Evolutionary conservation across 495 filamentous ascomycete species (phyloP).

Genomic region (Lepidopterella palustris): DNA sequence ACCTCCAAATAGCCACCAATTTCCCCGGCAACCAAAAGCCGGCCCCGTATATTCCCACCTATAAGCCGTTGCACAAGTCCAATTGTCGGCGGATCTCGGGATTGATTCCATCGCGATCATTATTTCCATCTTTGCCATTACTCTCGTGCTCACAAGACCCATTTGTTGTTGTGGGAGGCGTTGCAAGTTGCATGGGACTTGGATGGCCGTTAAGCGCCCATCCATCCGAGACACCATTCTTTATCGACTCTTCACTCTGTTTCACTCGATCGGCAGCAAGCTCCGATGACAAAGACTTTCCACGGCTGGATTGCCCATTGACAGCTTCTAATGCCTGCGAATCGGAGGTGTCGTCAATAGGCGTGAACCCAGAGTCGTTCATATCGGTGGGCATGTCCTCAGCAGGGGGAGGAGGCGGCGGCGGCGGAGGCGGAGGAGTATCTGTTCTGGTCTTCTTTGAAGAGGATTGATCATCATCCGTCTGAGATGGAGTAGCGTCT

Average conservation of each 20-base stretch:
- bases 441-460: conserved; percentile 36
- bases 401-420: conserved; percentile 39
- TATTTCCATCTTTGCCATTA: neutral
- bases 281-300: neutral
- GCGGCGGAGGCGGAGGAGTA: conserved; percentile 38
- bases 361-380: conserved; percentile 13
- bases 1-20: neutral
- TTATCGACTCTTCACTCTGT: conserved; percentile 6
- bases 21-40: neutral
- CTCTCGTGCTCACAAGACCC: conserved; percentile 27
- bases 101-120: neutral
- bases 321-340: neutral
- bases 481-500: conserved; percentile 27
- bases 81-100: neutral
- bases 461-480: conserved; percentile 33
- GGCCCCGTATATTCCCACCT: neutral
- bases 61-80: neutral
- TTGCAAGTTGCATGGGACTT: conserved; percentile 33
- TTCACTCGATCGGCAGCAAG: conserved; percentile 16
- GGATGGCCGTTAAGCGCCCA: conserved; percentile 3
- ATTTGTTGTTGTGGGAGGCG: conserved; percentile 34
- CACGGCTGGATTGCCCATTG: neutral
- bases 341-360: conserved; percentile 8
- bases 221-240: neutral
- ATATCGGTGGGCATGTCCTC: conserved; percentile 26